Base-by-base conservation (phyloP, 2,329 filamentous ascomycete genomes). In the Stagonosporopsis tanaceti region DNA sequence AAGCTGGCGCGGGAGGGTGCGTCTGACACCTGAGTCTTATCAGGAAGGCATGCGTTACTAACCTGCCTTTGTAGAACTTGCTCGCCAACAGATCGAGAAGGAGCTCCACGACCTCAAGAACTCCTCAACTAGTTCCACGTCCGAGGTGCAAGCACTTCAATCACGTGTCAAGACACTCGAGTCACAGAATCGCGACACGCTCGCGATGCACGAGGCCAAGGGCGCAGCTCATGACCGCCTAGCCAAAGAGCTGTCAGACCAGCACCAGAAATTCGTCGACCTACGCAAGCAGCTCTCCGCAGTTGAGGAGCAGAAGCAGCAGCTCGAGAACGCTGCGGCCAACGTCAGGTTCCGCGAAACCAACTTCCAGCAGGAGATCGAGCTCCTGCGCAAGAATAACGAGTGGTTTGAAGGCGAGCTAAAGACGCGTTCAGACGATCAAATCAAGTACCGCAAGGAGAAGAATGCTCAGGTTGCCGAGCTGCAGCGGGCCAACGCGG, bases 381-480 rank as follows among this genome's bases (percentile, higher is more conserved):
- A 96, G 39, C 83, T 96, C 53, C 87, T 94, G 17, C 93, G 92
- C 74, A 90, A 90, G 70, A 97, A 93, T 79, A 91, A 92, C 63
- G 94, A 98, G 68, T 99, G 93, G 91, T 89, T 95, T 53, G 92
- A 97, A 71, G 88, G 84, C 39, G 95, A 99, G 76, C 84, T 98
- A 22, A 94, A 96, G 80, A 93, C 91, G 0, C 96, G 97, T 79
- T 89, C 86, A 60, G 86, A 89, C 8, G 95, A 99, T 73, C 88
- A 92, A 45, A 85, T 94, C 64, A 97, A 93, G 71, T 94, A 91
- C 77, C 88, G 95, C 62, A 98, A 97, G 73, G 95, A 99, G 74
- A 98, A 97, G 82, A 91, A 91, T 61, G 89, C 92, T 1, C 90
- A 91, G 37, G 92, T 98, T 66, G 86, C 93, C 8, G 91, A 96